Base-by-base conservation (phyloP, 2,329 filamentous ascomycete species). In the Fusarium sp. region DNA sequence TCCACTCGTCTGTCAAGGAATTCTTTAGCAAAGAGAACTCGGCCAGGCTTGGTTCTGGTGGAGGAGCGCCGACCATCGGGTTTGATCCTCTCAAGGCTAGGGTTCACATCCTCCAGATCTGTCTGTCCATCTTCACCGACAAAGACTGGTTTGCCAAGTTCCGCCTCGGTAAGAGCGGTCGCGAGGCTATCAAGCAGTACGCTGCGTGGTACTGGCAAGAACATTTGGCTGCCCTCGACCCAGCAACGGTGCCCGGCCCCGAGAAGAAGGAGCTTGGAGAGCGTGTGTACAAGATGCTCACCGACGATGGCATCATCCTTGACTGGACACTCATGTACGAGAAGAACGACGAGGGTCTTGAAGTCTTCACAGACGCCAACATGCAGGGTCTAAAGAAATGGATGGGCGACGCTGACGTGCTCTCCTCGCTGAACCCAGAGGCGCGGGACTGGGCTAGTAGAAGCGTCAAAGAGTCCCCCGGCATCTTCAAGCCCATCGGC, bases 171-270 rank as follows among this genome's bases (percentile, higher is more conserved):
- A 49, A 60, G 2, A 63, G 42, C 14, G 71, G 72, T 0, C 68
- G 67, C 2, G 63, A 72, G 7, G 68, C 74, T 0, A 72, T 76
- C 17, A 75, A 69, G 52, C 74, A 77, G 39, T 79, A 79, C 32
- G 76, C 77, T 0, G 77, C 77, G 0, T 78, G 77, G 77, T 79
- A 79, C 52, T 79, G 77, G 77, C 77, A 78, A 45, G 77, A 79
- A 32, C 77, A 79, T 58, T 49, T 78, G 11, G 71, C 71, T 0
- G 71, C 70, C 0, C 65, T 79, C 13, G 72, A 78, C 35, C 71
- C 71, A 1, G 42, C 56, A 0, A 57, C 57, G 0, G 63, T 77
- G 1, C 57, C 70, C 0, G 50, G 46, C 0, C 48, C 65, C 0
- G 70, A 77, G 38, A 79, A 77, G 56, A 66, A 65, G 1, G 63